Evolutionary conservation across 805 yeast genomes (phyloP).

Genomic region (Saccharomyces paradoxus): DNA sequence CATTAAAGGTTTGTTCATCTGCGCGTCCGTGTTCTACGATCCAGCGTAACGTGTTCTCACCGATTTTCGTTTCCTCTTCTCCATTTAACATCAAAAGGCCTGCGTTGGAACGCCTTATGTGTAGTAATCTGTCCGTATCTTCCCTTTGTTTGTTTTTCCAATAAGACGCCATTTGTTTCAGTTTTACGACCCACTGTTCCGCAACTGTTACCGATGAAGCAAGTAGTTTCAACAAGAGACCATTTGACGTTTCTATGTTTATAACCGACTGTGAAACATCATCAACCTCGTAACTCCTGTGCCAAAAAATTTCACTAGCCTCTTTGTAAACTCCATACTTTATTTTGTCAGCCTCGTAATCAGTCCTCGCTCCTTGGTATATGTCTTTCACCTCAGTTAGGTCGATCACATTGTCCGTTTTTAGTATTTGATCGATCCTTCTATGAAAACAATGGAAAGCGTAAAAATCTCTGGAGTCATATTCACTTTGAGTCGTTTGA

Average conservation of each 20-base stretch:
- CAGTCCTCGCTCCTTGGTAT: conserved; percentile 23
- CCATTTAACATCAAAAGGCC: conserved; percentile 44
- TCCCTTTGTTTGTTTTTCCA: conserved; percentile 48
- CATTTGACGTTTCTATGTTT: conserved; percentile 42
- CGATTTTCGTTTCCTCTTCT: conserved; percentile 46
- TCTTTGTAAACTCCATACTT: conserved; percentile 25
- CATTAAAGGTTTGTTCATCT: conserved; percentile 45
- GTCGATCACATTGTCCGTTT: conserved; percentile 57
- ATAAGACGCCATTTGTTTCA: conserved; percentile 40
- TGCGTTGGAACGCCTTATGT: conserved; percentile 40
- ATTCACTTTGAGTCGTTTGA: conserved; percentile 31
- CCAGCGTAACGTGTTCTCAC: conserved; percentile 43
- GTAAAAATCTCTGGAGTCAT: conserved; percentile 41
- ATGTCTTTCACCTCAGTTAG: conserved; percentile 42
- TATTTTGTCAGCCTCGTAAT: conserved; percentile 16
- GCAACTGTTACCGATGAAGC: conserved; percentile 45
- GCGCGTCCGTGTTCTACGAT: conserved; percentile 45
- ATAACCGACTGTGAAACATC: conserved; percentile 42
- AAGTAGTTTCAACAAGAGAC: conserved; percentile 41
- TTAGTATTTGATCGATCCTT: conserved; percentile 44
- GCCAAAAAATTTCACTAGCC: conserved; percentile 15
- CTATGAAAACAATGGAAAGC: conserved; percentile 66
- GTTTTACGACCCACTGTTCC: conserved; percentile 57
- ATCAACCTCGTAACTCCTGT: conserved; percentile 10
- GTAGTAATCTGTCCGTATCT: conserved; percentile 33